Conservation (phyloP, 2,329 filamentous ascomycete genomes). For the Plenodomus lindquistii region DNA sequence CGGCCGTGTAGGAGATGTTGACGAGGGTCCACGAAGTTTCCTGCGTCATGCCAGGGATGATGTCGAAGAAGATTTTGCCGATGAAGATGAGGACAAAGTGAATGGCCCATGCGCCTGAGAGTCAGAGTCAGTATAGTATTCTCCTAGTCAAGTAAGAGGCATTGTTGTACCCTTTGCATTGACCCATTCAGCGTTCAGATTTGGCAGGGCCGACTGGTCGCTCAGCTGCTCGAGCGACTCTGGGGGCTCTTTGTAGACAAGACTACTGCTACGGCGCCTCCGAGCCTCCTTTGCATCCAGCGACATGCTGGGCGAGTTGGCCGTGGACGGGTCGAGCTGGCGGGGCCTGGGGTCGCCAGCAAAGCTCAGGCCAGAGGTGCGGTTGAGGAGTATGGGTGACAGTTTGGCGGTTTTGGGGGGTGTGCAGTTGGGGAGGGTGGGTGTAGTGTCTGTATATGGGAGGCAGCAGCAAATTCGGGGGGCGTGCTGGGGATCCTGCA, state of each 20-base stretch:
- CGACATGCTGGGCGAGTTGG: conserved; percentile 37
- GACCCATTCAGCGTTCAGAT: conserved; percentile 97
- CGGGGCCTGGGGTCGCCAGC: conserved; percentile 71
- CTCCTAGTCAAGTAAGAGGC: background rate
- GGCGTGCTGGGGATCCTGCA: conserved; percentile 2
- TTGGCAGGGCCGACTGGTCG: conserved; percentile 91
- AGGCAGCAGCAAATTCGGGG: conserved; percentile 1
- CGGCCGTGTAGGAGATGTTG: conserved; percentile 99
- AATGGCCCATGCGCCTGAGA: conserved; percentile 91
- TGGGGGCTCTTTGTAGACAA: conserved; percentile 95
- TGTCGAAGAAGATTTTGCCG: conserved; percentile 96
- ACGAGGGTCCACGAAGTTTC: conserved; percentile 98
- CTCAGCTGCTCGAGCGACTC: conserved; percentile 98
- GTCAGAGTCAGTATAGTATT: conserved; percentile 8
- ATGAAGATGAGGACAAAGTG: conserved; percentile 89
- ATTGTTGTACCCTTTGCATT: conserved; percentile 82
- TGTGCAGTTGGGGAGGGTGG: background rate
- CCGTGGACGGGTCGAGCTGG: conserved; percentile 30
- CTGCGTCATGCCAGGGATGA: conserved; percentile 93
- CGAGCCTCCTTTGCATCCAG: conserved; percentile 63
- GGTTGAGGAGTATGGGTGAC: conserved; percentile 88
- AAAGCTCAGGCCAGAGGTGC: conserved; percentile 78
- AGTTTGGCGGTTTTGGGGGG: conserved; percentile 82
- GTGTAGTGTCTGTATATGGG: conserved; percentile 4
- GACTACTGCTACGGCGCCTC: conserved; percentile 93